phyloP scores from a whole-genome alignment of 345 rosid genomes.

The Moricandia arvensis region DNA sequence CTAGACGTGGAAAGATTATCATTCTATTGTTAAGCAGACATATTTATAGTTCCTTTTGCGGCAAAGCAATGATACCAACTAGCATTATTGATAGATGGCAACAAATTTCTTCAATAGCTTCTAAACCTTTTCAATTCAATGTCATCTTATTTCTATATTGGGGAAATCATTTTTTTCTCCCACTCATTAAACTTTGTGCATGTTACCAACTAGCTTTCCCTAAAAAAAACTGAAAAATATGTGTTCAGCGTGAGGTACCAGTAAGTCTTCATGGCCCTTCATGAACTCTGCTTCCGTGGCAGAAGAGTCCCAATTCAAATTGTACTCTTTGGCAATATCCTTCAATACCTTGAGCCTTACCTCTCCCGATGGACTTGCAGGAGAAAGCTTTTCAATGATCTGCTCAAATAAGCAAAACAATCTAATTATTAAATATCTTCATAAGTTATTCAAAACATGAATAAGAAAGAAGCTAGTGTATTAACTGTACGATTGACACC shows the following conservation, averaged over 20 bases:
- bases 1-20: neutral
- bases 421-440: no score
- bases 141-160: neutral
- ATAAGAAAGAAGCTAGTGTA: conserved; percentile 24
- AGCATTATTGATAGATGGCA: no score
- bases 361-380: conserved; percentile 66
- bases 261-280: conserved; percentile 85
- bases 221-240: neutral
- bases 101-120: neutral
- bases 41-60: neutral
- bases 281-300: conserved; percentile 74
- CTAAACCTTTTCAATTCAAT: neutral
- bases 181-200: neutral
- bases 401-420: conserved; percentile 30
- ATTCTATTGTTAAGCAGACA: neutral
- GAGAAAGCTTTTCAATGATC: conserved; percentile 87
- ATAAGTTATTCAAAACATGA: no score
- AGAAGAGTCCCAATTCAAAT: conserved; percentile 82
- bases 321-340: conserved; percentile 76
- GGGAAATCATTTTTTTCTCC: neutral
- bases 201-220: neutral
- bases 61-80: neutral
- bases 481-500: conserved; percentile 90
- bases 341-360: conserved; percentile 69
- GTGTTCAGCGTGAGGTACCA: conserved; percentile 47